These are phyloP conservation scores for Xylariaceae sp. DNA, from an alignment of 2,329 filamentous ascomycete species.

Conservation along the genomic window DNA sequence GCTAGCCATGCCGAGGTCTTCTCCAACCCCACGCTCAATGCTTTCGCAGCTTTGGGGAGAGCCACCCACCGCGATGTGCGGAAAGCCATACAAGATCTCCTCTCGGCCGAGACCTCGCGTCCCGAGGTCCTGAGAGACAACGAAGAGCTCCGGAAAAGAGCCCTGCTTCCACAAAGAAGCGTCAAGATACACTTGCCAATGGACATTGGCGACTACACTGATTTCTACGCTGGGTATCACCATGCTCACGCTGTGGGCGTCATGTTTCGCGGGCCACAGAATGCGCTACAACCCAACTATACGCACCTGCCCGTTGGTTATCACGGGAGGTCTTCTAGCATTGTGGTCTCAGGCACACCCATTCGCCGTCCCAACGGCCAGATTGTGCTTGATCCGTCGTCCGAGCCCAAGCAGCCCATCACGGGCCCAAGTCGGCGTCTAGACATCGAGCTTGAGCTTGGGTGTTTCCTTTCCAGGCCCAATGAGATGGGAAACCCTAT, in stretches of 20 bases:
- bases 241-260: conserved; percentile 67
- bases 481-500: conserved; percentile 64
- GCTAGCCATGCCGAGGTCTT: conserved; percentile 59
- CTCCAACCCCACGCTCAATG: conserved; percentile 62
- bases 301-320: conserved; percentile 78
- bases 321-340: conserved; percentile 71
- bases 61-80: conserved; percentile 65
- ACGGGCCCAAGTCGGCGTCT: conserved; percentile 63
- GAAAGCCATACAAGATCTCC: conserved; percentile 62
- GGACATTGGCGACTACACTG: conserved; percentile 77
- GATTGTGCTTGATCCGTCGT: conserved; percentile 60
- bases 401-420: conserved; percentile 56
- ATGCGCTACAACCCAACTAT: conserved; percentile 78
- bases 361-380: conserved; percentile 73
- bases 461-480: conserved; percentile 64
- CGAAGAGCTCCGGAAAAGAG: conserved; percentile 47
- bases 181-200: conserved; percentile 69
- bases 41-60: conserved; percentile 68
- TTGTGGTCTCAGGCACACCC: conserved; percentile 70
- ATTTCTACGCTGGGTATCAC: conserved; percentile 78
- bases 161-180: conserved; percentile 54
- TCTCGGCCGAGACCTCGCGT: conserved; percentile 54
- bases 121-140: conserved; percentile 63
- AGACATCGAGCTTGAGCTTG: conserved; percentile 78
- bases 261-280: conserved; percentile 67